Conservation (phyloP, 1,284 basidiomycete species). For the Leccinum pachyderme region DNA sequence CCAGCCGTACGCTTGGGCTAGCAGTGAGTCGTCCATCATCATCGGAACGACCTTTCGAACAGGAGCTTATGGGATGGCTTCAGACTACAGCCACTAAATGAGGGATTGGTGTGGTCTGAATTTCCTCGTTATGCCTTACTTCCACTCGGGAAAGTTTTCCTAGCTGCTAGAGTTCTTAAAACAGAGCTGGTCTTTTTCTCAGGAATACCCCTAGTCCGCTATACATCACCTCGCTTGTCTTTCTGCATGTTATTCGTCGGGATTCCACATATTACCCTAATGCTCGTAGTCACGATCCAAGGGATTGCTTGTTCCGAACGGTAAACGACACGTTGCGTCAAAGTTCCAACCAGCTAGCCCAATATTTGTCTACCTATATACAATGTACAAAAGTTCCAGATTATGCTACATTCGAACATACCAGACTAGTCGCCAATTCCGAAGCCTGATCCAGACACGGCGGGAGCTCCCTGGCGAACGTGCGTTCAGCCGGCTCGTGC, state of each 20-base stretch:
- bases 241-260: slow-evolving; percentile 35
- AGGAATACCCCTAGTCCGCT: slow-evolving; percentile 41
- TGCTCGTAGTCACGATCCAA: slow-evolving; percentile 40
- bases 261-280: slow-evolving; percentile 37
- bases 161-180: slow-evolving; percentile 30
- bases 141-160: slow-evolving; percentile 23
- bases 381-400: slow-evolving; percentile 4
- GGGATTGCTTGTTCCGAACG: slow-evolving; percentile 26
- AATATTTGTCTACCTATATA: background rate
- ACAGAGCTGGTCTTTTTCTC: slow-evolving; percentile 36
- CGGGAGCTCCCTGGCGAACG: slow-evolving; percentile 14
- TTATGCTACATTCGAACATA: background rate
- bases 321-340: background rate
- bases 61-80: slow-evolving; percentile 39
- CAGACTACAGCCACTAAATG: slow-evolving; percentile 50
- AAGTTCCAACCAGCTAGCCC: background rate
- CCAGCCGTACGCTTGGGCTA: slow-evolving; percentile 54
- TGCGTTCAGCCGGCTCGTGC: slow-evolving; percentile 27
- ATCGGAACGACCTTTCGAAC: slow-evolving; percentile 36
- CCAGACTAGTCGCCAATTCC: background rate
- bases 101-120: slow-evolving; percentile 16
- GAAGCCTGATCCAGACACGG: slow-evolving; percentile 13
- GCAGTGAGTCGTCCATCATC: slow-evolving; percentile 40
- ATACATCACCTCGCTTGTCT: slow-evolving; percentile 41
- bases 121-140: slow-evolving; percentile 6